Conservation (phyloP, 768 basidiomycete genomes). For the Termitomyces sp. region DNA sequence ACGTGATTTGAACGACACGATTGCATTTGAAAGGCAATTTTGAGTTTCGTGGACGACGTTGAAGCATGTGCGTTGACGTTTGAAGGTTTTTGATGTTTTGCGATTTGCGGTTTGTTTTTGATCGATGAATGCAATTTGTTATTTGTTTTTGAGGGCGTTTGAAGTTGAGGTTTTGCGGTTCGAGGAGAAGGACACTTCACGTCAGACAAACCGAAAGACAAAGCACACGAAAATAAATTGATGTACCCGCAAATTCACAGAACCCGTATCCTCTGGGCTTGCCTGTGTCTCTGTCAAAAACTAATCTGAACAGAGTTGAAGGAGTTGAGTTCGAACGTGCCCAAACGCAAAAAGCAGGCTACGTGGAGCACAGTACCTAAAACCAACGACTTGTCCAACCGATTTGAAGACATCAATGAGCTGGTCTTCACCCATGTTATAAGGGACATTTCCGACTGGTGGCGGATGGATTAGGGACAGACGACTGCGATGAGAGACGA, state of each 20-base stretch:
- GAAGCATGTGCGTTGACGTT: neutral
- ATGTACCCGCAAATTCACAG: slow-evolving; percentile 88
- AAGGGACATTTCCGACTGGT: slow-evolving; percentile 85
- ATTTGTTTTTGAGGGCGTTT: slow-evolving; percentile 3
- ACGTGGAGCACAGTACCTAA: slow-evolving; percentile 51
- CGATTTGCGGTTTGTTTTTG: neutral
- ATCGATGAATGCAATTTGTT: neutral
- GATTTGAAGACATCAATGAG: slow-evolving; percentile 87
- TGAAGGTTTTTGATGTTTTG: neutral
- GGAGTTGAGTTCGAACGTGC: slow-evolving; percentile 14
- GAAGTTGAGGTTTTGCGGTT: slow-evolving; percentile 7
- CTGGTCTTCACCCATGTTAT: slow-evolving; percentile 88
- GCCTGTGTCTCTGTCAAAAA: slow-evolving; percentile 90
- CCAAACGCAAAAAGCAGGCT: neutral
- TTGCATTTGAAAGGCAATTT: neutral
- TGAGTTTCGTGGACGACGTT: neutral
- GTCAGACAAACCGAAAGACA: slow-evolving; percentile 33
- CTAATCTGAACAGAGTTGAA: slow-evolving; percentile 50
- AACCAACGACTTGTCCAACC: slow-evolving; percentile 86
- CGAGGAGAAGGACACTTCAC: slow-evolving; percentile 25
- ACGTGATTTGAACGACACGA: neutral
- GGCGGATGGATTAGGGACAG: slow-evolving; percentile 5
- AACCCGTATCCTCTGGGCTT: slow-evolving; percentile 94
- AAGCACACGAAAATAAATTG: slow-evolving; percentile 30
- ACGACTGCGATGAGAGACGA: neutral